Conservation (phyloP, 164 flowering plant species). For the Buxus sempervirens region DNA sequence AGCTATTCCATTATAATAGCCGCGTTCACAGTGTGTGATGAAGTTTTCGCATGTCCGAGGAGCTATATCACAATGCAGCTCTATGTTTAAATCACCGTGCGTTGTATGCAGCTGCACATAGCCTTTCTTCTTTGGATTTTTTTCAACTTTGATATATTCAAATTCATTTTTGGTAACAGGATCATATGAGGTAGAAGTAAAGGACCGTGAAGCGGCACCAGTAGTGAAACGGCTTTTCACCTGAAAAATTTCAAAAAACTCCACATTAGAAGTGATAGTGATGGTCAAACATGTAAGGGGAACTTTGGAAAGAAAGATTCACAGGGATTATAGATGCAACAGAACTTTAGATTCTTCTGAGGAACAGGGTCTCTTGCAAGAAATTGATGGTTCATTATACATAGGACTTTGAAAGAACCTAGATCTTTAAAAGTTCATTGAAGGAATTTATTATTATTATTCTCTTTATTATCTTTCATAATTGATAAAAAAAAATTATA, state of each 20-base stretch:
- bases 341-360: background rate
- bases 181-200: conserved; percentile 90
- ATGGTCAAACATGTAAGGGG: background rate
- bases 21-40: conserved; percentile 85
- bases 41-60: conserved; percentile 97
- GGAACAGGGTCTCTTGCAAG: background rate
- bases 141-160: conserved; percentile 91
- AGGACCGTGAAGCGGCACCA: conserved; percentile 96
- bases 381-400: background rate
- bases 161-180: conserved; percentile 90
- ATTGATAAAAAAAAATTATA: too few species aligned
- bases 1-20: conserved; percentile 84
- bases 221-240: conserved; percentile 86
- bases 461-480: too few species aligned
- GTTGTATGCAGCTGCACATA: conserved; percentile 91
- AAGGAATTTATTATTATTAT: too few species aligned
- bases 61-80: conserved; percentile 88
- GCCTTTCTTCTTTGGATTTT: conserved; percentile 94
- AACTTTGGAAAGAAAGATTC: background rate
- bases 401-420: background rate
- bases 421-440: background rate
- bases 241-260: conserved; percentile 30
- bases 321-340: background rate
- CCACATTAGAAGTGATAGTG: conserved; percentile 1
- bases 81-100: conserved; percentile 95